These are phyloP conservation scores for Casaregolazyma lundiana DNA, from an alignment of 1,139 yeast genomes.

Conservation along the genomic window DNA sequence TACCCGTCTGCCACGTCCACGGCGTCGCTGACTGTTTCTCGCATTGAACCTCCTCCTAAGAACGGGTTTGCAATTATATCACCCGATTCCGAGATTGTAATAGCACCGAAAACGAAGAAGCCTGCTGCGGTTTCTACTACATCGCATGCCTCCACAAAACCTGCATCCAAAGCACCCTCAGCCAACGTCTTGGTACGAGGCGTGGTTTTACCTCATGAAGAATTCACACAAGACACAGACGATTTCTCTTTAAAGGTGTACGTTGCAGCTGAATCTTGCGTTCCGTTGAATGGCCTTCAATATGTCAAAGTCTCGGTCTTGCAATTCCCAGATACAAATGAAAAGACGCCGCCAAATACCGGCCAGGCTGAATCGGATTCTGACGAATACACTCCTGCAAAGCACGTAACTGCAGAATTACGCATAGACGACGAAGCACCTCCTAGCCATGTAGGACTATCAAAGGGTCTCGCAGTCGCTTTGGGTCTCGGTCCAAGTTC, in stretches of 20 bases:
- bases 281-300: slow-evolving; percentile 37
- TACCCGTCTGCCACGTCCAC: slow-evolving; percentile 64
- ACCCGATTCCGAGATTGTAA: slow-evolving; percentile 72
- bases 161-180: slow-evolving; percentile 13
- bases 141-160: slow-evolving; percentile 8
- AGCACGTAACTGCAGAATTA: slow-evolving; percentile 52
- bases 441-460: slow-evolving; percentile 49
- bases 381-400: slow-evolving; percentile 28
- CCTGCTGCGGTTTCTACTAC: not conserved
- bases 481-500: slow-evolving; percentile 41
- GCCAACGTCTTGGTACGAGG: slow-evolving; percentile 51
- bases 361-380: slow-evolving; percentile 15
- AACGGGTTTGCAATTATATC: slow-evolving; percentile 52
- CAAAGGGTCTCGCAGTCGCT: slow-evolving; percentile 54
- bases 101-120: slow-evolving; percentile 59
- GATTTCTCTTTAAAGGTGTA: slow-evolving; percentile 40
- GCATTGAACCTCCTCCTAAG: slow-evolving; percentile 47
- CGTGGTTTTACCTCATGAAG: slow-evolving; percentile 49
- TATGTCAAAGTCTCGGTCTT: slow-evolving; percentile 59
- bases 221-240: slow-evolving; percentile 10
- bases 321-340: slow-evolving; percentile 28
- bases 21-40: slow-evolving; percentile 61
- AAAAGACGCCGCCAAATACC: not conserved
- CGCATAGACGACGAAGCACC: slow-evolving; percentile 41
- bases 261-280: slow-evolving; percentile 40